Base-by-base conservation (phyloP, 2,329 filamentous ascomycete species). In the Sporothrix brunneoviolacea region DNA sequence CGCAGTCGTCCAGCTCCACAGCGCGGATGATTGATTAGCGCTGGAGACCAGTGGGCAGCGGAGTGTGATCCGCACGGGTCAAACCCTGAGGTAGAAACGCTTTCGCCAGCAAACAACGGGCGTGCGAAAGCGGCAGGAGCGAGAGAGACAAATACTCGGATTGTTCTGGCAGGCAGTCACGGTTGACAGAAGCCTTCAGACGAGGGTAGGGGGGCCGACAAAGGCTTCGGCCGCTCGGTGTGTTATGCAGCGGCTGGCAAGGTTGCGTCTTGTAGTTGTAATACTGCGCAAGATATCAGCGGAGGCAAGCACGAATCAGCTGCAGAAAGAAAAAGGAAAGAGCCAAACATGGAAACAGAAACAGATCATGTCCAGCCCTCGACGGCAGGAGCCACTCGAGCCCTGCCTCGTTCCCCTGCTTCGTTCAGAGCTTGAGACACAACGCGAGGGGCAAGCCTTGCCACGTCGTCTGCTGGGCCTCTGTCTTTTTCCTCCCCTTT, bases 41-140 rank as follows among this genome's bases (percentile, higher is more conserved):
- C 51, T 46, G 50, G 51, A 52, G 44, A 39, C 37, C 42, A 27
- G 50, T 44, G 44, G 43, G 39, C 35, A 41, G 18, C 7, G 24
- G 37, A 45, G 54, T 55, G 44, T 56, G 52, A 56, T 56, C 54
- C 44, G 50, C 52, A 53, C 44, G 47, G 50, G 48, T 55, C 54
- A 55, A 55, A 54, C 51, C 21, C 12, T 32, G 12, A 16, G 19
- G 39, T 37, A 48, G 32, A 13, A 40, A 24, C 12, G 21, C 19
- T 9, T 40, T 22, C 9, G 9, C 16, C 18, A 36, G 21, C n/a
- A 46, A 45, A 46, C 32, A 28, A 19, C n/a, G 10, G 21, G n/a
- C 42, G 6, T 24, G 13, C 37, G 9, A 15, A 28, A 24, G 18
- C 21, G 18, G 27, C 27, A 28, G 21, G 37, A 19, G 39, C 21